A percentile compares a stretch with the other conserved stretches of the same genome.
Conservation (phyloP, 768 basidiomycete species). For the Sporobolomyces roseus region DNA sequence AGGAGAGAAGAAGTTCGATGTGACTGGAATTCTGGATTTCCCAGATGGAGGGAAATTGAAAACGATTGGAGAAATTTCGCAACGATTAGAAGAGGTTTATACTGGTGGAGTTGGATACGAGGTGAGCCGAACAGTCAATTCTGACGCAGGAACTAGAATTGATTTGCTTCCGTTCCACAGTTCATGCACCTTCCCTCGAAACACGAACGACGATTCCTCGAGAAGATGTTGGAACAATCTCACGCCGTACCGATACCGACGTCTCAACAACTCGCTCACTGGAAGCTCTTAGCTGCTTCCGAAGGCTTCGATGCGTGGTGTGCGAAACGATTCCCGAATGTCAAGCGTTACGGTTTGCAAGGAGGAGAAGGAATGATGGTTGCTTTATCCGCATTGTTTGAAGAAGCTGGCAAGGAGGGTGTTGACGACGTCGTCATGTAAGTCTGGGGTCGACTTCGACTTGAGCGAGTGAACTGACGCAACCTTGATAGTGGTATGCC, state of each 20-base stretch:
- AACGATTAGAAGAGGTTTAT: conserved; percentile 68
- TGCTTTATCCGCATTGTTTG: conserved; percentile 73
- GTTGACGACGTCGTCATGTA: conserved; percentile 35
- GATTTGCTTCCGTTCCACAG: too few species aligned
- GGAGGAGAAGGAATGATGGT: conserved; percentile 93
- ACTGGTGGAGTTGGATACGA: conserved; percentile 84
- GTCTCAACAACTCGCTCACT: conserved; percentile 55
- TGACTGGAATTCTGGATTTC: conserved; percentile 36
- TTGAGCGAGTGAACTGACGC: background rate
- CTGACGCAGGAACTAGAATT: too few species aligned
- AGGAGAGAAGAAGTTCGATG: conserved; percentile 10
- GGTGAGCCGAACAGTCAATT: too few species aligned
- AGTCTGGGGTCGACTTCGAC: background rate
- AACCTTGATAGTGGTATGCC: conserved; percentile 22
- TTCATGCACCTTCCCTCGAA: conserved; percentile 68
- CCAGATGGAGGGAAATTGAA: conserved; percentile 43
- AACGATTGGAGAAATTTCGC: conserved; percentile 66
- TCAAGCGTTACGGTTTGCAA: conserved; percentile 63
- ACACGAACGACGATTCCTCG: conserved; percentile 83
- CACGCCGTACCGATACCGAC: conserved; percentile 37
- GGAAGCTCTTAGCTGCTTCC: conserved; percentile 65
- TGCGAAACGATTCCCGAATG: conserved; percentile 72
- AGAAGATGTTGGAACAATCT: conserved; percentile 65
- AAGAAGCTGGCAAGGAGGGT: conserved; percentile 60
- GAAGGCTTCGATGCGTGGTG: conserved; percentile 81